phyloP scores from a whole-genome alignment of 331 rosid genomes.

The Ulmus americana region DNA sequence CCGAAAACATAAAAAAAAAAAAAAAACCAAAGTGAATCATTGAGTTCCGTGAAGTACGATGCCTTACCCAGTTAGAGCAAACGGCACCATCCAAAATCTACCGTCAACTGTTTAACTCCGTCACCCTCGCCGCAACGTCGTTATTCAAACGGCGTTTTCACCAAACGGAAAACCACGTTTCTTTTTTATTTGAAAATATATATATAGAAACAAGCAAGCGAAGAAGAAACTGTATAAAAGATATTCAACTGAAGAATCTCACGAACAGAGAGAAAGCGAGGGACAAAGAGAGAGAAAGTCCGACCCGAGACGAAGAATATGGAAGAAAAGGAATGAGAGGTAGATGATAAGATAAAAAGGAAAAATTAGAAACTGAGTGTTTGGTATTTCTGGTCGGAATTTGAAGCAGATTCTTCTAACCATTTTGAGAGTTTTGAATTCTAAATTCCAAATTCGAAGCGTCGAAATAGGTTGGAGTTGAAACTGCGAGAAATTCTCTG shows the following conservation, averaged over 20 bases:
- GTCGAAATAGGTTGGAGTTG: neutral
- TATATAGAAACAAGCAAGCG: neutral
- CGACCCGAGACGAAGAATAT: constrained; percentile 35
- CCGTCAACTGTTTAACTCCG: constrained; percentile 36
- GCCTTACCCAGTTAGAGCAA: neutral
- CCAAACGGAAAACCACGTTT: constrained; percentile 44
- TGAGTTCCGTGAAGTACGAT: constrained; percentile 27
- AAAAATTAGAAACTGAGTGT: neutral
- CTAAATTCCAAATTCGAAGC: neutral
- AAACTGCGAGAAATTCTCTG: neutral
- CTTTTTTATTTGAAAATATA: neutral
- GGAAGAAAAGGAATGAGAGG: constrained; percentile 13
- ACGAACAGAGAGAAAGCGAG: constrained; percentile 8
- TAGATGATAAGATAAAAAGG: neutral
- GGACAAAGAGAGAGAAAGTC: constrained; percentile 30
- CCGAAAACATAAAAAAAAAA: constrained; percentile 15
- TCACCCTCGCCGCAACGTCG: constrained; percentile 63
- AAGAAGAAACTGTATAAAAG: constrained; percentile 43
- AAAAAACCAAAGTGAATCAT: constrained; percentile 1
- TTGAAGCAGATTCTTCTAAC: constrained; percentile 12
- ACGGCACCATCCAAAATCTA: neutral
- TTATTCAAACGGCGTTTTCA: constrained; percentile 43
- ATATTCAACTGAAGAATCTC: constrained; percentile 24
- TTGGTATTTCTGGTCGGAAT: constrained; percentile 5
- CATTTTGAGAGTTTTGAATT: constrained; percentile 15